Conservation (phyloP, 768 basidiomycete species). For the Boletus vinaceobasis region DNA sequence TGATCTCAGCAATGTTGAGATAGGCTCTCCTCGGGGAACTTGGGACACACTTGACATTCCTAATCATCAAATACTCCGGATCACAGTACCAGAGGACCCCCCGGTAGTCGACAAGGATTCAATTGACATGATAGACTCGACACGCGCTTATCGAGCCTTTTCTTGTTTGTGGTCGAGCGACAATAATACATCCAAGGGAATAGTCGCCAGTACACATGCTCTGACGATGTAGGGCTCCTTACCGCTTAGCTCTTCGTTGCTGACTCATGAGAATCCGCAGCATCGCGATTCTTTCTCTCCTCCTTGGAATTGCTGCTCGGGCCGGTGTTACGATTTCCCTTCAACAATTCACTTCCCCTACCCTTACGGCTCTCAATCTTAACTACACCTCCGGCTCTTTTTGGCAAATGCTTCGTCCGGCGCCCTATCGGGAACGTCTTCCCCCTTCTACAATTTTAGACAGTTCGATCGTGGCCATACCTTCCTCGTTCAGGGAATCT, state of each 20-base stretch:
- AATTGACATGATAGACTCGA: slow-evolving; percentile 41
- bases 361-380: slow-evolving; percentile 16
- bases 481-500: slow-evolving; percentile 46
- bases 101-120: slow-evolving; percentile 47
- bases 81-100: slow-evolving; percentile 33
- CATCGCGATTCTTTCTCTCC: slow-evolving; percentile 64
- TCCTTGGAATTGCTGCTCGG: slow-evolving; percentile 50
- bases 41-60: slow-evolving; percentile 47
- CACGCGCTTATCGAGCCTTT: slow-evolving; percentile 43
- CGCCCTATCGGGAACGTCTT: slow-evolving; percentile 38
- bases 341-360: slow-evolving; percentile 19
- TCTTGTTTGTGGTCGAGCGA: slow-evolving; percentile 40
- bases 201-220: slow-evolving; percentile 51
- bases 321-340: slow-evolving; percentile 21
- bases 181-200: slow-evolving; percentile 32
- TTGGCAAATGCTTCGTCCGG: slow-evolving; percentile 43
- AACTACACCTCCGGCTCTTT: slow-evolving; percentile 30
- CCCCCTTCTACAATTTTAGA: slow-evolving; percentile 29
- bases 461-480: slow-evolving; percentile 27
- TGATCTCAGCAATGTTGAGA: slow-evolving; percentile 26
- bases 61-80: slow-evolving; percentile 36
- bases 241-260: slow-evolving; percentile 4
- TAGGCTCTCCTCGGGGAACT: slow-evolving; percentile 31
- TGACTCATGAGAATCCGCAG: slow-evolving; percentile 35
- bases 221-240: slow-evolving; percentile 57